A percentile compares a stretch with the other conserved stretches of the same genome.
Evolutionary conservation across 2,329 filamentous ascomycete species (phyloP).

Genomic region (Diaporthe eres): DNA sequence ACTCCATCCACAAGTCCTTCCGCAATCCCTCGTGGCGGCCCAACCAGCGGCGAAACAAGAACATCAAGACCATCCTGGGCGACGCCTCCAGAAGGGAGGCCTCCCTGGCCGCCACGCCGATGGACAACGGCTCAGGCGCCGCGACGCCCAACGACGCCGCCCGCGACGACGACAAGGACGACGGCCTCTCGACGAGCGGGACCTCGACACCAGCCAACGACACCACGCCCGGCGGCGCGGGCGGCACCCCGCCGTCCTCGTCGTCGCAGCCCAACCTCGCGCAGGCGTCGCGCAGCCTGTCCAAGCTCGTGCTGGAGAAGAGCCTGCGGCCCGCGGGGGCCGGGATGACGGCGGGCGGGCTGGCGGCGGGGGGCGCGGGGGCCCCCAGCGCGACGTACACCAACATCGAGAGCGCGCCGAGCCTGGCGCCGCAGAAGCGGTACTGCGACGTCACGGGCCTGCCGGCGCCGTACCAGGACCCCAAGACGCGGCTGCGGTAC

Average conservation of each 20-base stretch:
- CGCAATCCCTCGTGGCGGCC: slow-evolving; percentile 93
- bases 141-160: slow-evolving; percentile 72
- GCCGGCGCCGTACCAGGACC: slow-evolving; percentile 92
- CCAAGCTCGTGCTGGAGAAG: slow-evolving; percentile 90
- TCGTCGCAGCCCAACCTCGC: slow-evolving; percentile 77
- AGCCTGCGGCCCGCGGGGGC: slow-evolving; percentile 66
- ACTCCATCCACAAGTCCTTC: slow-evolving; percentile 88
- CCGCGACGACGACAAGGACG: slow-evolving; percentile 56
- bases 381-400: slow-evolving; percentile 90
- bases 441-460: slow-evolving; percentile 98
- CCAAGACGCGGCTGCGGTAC: slow-evolving; percentile 93
- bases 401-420: slow-evolving; percentile 93
- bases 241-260: slow-evolving; percentile 52
- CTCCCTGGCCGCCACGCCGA: slow-evolving; percentile 83
- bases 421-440: slow-evolving; percentile 84
- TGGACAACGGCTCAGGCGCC: slow-evolving; percentile 81
- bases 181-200: slow-evolving; percentile 70
- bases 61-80: slow-evolving; percentile 94
- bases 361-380: slow-evolving; percentile 52
- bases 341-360: slow-evolving; percentile 50
- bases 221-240: slow-evolving; percentile 51
- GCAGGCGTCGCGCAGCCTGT: slow-evolving; percentile 89
- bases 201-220: slow-evolving; percentile 67
- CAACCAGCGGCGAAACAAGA: slow-evolving; percentile 97
- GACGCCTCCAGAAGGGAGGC: slow-evolving; percentile 91